Percentiles rank a stretch among this genome's conserved stretches.
Evolutionary conservation across 306 rosid species (phyloP).

Genomic region (Quercus bicolor): DNA sequence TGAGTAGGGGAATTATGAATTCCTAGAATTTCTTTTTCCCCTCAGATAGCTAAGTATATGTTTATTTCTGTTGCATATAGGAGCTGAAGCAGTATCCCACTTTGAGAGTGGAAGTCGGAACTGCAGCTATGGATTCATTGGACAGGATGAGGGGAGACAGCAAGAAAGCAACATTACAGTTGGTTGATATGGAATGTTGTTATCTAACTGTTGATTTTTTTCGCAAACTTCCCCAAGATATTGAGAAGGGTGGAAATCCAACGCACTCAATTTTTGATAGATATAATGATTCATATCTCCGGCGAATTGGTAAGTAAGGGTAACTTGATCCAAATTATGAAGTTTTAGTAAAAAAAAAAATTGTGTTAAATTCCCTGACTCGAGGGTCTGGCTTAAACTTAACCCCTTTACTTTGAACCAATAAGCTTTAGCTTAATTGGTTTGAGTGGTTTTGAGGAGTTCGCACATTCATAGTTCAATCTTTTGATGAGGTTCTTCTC

Average conservation of each 20-base stretch:
- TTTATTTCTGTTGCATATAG: slow-evolving; percentile 35
- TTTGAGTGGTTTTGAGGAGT: background rate
- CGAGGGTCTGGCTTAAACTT: background rate
- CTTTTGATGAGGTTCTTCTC: background rate
- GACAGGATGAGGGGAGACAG: slow-evolving; percentile 91
- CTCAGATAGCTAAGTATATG: background rate
- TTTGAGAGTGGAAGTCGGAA: slow-evolving; percentile 76
- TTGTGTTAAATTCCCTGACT: background rate
- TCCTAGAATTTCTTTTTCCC: background rate
- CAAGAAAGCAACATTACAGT: slow-evolving; percentile 70
- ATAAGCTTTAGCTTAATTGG: background rate
- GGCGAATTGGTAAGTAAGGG: slow-evolving; percentile 64
- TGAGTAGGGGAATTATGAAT: background rate
- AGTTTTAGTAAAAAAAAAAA: no score
- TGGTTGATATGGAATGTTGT: slow-evolving; percentile 89
- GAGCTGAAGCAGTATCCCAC: slow-evolving; percentile 88
- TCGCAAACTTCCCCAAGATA: slow-evolving; percentile 87
- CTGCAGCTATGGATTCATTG: slow-evolving; percentile 74
- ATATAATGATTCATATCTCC: slow-evolving; percentile 81
- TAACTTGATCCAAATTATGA: background rate
- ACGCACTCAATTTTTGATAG: slow-evolving; percentile 89
- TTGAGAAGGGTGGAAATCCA: slow-evolving; percentile 95
- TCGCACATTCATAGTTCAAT: background rate
- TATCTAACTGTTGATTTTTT: slow-evolving; percentile 88
- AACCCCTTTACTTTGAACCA: background rate